Evolutionary conservation across 2,329 filamentous ascomycete species (phyloP).

Genomic region (Phialocephala subalpina): DNA sequence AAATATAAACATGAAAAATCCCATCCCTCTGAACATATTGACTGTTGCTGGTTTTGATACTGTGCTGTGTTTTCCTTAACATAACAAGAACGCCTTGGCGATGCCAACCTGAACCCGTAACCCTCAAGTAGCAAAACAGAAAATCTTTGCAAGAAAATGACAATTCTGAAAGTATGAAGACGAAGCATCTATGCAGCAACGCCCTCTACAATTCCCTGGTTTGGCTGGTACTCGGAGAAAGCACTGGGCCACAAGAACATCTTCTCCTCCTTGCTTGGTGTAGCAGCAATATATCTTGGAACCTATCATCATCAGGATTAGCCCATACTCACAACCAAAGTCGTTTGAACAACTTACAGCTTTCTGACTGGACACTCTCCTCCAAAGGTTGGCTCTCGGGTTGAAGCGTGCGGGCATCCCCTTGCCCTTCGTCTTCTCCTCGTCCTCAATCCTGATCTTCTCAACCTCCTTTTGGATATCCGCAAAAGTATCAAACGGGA

Average conservation of each 20-base stretch:
- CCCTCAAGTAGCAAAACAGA: background rate
- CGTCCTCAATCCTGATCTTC: conserved; percentile 65
- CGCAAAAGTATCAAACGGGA: conserved; percentile 70
- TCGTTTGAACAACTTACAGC: conserved; percentile 45
- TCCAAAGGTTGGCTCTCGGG: conserved; percentile 73
- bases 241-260: conserved; percentile 69
- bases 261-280: conserved; percentile 64
- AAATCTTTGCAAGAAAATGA: conserved; percentile 1
- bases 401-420: conserved; percentile 70
- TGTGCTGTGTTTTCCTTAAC: background rate
- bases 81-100: conserved; percentile 20
- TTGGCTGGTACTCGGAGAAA: conserved; percentile 53
- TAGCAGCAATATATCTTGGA: conserved; percentile 57
- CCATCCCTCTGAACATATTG: background rate
- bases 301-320: conserved; percentile 39
- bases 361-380: conserved; percentile 65
- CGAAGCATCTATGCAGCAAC: conserved; percentile 32
- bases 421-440: conserved; percentile 64
- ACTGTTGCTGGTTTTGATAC: background rate
- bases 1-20: conserved; percentile 3
- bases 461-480: conserved; percentile 69
- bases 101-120: conserved; percentile 12
- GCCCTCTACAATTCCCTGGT: conserved; percentile 32
- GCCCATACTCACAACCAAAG: background rate
- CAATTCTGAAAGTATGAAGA: background rate